These are phyloP conservation scores for Aspergillus sojae DNA, from an alignment of 2,329 filamentous ascomycete genomes.

Conservation along the genomic window DNA sequence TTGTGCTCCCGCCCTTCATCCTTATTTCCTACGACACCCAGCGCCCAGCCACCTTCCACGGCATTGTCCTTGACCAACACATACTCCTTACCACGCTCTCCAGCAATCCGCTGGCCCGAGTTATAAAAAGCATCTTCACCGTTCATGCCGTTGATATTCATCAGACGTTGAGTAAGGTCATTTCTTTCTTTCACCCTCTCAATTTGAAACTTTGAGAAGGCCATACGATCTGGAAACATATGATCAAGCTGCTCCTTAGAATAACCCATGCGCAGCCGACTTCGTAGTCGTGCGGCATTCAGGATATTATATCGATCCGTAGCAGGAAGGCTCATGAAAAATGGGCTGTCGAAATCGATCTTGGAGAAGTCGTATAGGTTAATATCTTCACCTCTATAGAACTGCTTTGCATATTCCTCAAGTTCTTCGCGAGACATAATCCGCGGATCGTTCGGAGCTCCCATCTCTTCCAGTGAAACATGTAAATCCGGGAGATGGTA, in stretches of 20 bases:
- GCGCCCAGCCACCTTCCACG: constrained; percentile 91
- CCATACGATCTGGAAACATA: constrained; percentile 98
- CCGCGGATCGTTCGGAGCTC: constrained; percentile 84
- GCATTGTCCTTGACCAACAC: constrained; percentile 95
- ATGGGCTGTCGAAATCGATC: constrained; percentile 95
- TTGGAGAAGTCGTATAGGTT: constrained; percentile 93
- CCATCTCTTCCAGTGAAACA: constrained; percentile 78
- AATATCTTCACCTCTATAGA: constrained; percentile 89
- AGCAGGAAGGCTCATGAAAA: constrained; percentile 87
- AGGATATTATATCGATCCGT: constrained; percentile 96
- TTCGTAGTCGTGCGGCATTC: constrained; percentile 87
- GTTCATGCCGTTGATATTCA: constrained; percentile 91
- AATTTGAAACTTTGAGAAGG: constrained; percentile 94
- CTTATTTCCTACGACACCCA: constrained; percentile 88
- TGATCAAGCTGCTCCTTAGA: constrained; percentile 93
- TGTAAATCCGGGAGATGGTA: constrained; percentile 92
- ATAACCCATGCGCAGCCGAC: constrained; percentile 88
- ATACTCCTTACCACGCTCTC: constrained; percentile 90
- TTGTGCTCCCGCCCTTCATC: constrained; percentile 78
- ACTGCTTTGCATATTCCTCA: constrained; percentile 90
- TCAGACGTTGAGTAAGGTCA: constrained; percentile 88
- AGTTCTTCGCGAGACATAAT: constrained; percentile 96
- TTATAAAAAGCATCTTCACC: constrained; percentile 71
- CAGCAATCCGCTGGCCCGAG: constrained; percentile 55
- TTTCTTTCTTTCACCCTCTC: constrained; percentile 92